A percentile compares a stretch with the other conserved stretches of the same genome.
Conservation (phyloP, 2,329 filamentous ascomycete genomes). For the Albophoma yamanashiensis region DNA sequence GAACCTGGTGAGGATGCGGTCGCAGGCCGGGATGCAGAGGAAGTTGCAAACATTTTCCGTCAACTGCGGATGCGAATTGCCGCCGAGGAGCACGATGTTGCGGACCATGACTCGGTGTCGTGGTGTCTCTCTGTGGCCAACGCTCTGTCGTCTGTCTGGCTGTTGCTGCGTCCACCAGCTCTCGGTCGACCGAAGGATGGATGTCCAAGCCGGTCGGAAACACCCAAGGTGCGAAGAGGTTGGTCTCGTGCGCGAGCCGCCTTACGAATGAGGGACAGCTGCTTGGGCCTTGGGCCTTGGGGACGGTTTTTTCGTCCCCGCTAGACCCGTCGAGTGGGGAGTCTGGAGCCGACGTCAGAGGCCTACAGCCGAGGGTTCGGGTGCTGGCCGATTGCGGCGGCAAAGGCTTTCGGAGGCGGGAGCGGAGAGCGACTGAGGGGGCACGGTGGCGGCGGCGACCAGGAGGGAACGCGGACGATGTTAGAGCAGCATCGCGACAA, state of each 20-base stretch:
- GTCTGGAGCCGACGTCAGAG: conserved; percentile 6
- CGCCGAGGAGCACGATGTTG: conserved; percentile 88
- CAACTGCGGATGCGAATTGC: conserved; percentile 83
- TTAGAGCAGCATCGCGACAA: background rate
- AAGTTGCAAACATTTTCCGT: conserved; percentile 80
- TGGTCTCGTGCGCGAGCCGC: background rate
- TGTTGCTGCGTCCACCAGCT: background rate
- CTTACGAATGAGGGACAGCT: background rate
- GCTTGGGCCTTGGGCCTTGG: conserved; percentile 2
- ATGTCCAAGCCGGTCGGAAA: background rate
- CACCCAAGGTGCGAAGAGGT: background rate
- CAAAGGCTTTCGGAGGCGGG: background rate
- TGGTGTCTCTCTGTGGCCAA: background rate
- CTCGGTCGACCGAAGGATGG: background rate
- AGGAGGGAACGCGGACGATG: background rate
- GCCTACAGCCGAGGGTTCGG: conserved; percentile 3
- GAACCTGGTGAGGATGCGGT: conserved; percentile 83
- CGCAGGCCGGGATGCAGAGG: conserved; percentile 75
- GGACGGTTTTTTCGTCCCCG: conserved; percentile 6
- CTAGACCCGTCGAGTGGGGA: conserved; percentile 4
- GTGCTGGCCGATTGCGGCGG: conserved; percentile 4
- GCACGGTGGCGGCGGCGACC: background rate
- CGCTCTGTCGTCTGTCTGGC: background rate
- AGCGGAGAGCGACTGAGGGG: background rate
- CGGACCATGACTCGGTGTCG: conserved; percentile 59